Evolutionary conservation across 495 filamentous ascomycete genomes (phyloP).

Genomic region (Cercophora newfieldiana): DNA sequence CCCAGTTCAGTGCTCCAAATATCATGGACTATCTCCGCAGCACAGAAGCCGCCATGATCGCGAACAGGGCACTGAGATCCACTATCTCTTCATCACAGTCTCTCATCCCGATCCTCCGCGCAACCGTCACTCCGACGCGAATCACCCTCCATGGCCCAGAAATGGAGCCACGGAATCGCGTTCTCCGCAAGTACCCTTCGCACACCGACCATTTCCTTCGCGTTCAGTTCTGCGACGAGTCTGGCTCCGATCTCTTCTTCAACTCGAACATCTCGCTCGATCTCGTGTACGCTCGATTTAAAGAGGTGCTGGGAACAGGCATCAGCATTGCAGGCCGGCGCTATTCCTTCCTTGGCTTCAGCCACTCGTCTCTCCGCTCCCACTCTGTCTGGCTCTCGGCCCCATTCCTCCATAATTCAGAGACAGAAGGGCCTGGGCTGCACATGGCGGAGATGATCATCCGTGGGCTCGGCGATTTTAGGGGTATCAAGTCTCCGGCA

Average conservation of each 20-base stretch:
- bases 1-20: conserved; percentile 40
- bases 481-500: conserved; percentile 62
- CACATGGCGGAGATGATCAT: conserved; percentile 56
- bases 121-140: conserved; percentile 66
- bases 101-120: conserved; percentile 54
- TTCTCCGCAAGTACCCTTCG: conserved; percentile 67
- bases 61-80: too few relatives aligned
- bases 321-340: conserved; percentile 63
- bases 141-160: conserved; percentile 70
- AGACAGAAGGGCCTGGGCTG: conserved; percentile 16
- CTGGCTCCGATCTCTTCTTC: conserved; percentile 62
- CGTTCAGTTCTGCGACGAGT: conserved; percentile 67
- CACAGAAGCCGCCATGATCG: conserved; percentile 29
- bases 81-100: too few relatives aligned
- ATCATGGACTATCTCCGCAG: conserved; percentile 47
- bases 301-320: conserved; percentile 51
- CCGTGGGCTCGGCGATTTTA: conserved; percentile 63
- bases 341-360: conserved; percentile 76
- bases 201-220: conserved; percentile 67
- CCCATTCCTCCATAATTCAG: conserved; percentile 55
- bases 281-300: conserved; percentile 60
- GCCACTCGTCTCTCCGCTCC: conserved; percentile 70
- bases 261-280: conserved; percentile 55
- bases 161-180: conserved; percentile 68
- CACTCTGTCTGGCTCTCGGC: conserved; percentile 76